Evolutionary conservation across 108 stramenopile species (phyloP), one percentile per base, ranked within the genome.

Genomic region (Cyclotella distinguenda): DNA sequence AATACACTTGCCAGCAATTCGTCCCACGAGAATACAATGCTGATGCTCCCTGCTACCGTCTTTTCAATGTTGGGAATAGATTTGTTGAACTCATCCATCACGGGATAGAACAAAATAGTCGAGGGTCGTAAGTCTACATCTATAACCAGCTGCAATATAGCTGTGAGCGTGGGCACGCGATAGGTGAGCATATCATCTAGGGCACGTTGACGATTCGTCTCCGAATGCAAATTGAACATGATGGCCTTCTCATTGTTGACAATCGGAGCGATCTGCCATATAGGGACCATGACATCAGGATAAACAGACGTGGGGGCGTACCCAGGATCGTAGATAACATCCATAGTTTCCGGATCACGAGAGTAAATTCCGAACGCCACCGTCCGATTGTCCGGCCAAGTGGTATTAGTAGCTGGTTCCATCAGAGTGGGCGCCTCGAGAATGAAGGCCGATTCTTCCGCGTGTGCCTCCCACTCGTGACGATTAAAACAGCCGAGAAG

Each of bases 231-330:
- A 65, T 84, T 81, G 51, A 68, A 84, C 80, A 81, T 84, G 48
- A 81, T 72, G 3, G 77, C 77, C n/a, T 52, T 40, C 23, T 66
- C 38, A 70, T 85, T 80, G 1, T 51, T 66, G 21, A 28, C 59
- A 25, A 74, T 76, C 18, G 85, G 85, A 40, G 61, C 54, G n/a
- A 64, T 76, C 33, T 88, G 87, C 87, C 87, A 88, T 38, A 76
- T 74, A 0, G 87, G 87, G 18, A 84, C 80, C 39, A 72, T 46
- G 0, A 80, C 80, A 25, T 66, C 32, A 6, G 57, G 63, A 73
- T 54, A 65, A 25, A 10, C 64, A 43, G 60, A 72, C 4, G 10
- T 13, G 40, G 28, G 59, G 5, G 22, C 51, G 36, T 68, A 62
- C 21, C 71, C 66, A 11, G 68, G 55, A 26, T 64, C 73, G 21